Base-by-base conservation (phyloP, 2,329 filamentous ascomycete genomes). In the Epichloe uncinata region DNA sequence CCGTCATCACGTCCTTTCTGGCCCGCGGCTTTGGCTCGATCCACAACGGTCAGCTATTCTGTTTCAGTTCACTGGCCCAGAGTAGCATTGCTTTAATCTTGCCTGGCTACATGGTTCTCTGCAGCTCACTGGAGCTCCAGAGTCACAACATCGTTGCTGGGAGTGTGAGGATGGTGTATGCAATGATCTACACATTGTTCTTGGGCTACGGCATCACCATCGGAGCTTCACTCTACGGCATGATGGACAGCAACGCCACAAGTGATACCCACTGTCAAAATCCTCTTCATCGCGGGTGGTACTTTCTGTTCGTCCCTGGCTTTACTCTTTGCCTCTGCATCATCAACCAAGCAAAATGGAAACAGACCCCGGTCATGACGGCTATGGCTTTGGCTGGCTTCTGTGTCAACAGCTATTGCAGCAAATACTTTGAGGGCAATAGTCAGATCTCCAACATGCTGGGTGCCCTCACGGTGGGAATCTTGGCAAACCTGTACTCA, bases 331-430 rank as follows among this genome's bases (percentile, higher is more conserved):
- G 83, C 55, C 72, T 91, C 0, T 83, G 84, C 53, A 73, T 90
- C 59, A 83, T 91, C 63, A 90, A 90, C 65, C 85, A 91, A 56
- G 85, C 84, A 52, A 87, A 88, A 65, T 87, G 78, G 78, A 83
- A 79, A 58, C 86, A 91, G 61, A 77, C 81, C 34, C 85, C 86
- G 0, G 74, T 85, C 47, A 91, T 91, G 85, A 68, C 85, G 4
- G 42, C 78, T 52, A 89, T 94, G 58, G 79, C 86, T 0, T 69
- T 88, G 34, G 77, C 79, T 0, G 87, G 87, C 8, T 93, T 85
- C 61, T 71, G 81, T 7, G 83, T 87, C 58, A 91, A 85, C 65
- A 86, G 79, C 66, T 89, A 86, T 65, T 80, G 78, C 13, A 78
- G 78, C 34, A 70, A 74, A 33, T 79, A 77, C 55, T 87, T 91